Evolutionary conservation across 2,329 filamentous ascomycete species (phyloP).

Genomic region (Davidsoniella virescens): DNA sequence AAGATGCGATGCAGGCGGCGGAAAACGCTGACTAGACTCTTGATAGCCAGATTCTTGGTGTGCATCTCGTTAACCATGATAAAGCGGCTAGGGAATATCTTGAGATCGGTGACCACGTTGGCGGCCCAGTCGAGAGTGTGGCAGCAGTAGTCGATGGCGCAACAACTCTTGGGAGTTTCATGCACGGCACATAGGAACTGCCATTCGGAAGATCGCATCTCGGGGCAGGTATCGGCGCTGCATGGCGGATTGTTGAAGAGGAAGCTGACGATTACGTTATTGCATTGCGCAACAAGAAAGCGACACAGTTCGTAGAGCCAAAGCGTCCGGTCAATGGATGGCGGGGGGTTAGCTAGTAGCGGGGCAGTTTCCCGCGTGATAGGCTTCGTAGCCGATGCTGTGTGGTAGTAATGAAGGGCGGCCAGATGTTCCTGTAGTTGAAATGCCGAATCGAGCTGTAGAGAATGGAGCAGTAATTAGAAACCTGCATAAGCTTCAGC

Average conservation of each 20-base stretch:
- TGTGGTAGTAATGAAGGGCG: constrained; percentile 73
- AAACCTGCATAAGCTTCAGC: background rate
- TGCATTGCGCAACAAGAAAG: constrained; percentile 88
- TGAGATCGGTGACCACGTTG: constrained; percentile 82
- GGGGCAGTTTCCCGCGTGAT: constrained; percentile 62
- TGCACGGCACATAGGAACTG: constrained; percentile 97
- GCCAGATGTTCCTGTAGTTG: constrained; percentile 95
- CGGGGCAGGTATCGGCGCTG: constrained; percentile 75
- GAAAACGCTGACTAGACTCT: constrained; percentile 90
- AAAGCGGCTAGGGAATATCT: constrained; percentile 84
- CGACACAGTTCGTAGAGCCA: constrained; percentile 98
- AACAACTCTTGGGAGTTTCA: constrained; percentile 90
- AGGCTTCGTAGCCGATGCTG: constrained; percentile 47
- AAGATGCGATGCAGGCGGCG: constrained; percentile 90
- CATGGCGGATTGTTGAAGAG: constrained; percentile 84
- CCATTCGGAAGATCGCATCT: constrained; percentile 98
- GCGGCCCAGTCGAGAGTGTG: constrained; percentile 97
- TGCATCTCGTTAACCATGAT: constrained; percentile 38
- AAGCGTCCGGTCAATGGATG: constrained; percentile 66
- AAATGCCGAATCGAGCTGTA: constrained; percentile 86
- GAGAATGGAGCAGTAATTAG: background rate
- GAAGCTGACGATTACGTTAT: constrained; percentile 80
- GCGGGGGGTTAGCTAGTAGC: constrained; percentile 62
- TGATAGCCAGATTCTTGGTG: constrained; percentile 48
- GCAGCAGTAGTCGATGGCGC: constrained; percentile 97